These are phyloP conservation scores for Umbelopsis sp. DNA, from an alignment of 192 early-diverging fungal genomes.

Conservation along the genomic window DNA sequence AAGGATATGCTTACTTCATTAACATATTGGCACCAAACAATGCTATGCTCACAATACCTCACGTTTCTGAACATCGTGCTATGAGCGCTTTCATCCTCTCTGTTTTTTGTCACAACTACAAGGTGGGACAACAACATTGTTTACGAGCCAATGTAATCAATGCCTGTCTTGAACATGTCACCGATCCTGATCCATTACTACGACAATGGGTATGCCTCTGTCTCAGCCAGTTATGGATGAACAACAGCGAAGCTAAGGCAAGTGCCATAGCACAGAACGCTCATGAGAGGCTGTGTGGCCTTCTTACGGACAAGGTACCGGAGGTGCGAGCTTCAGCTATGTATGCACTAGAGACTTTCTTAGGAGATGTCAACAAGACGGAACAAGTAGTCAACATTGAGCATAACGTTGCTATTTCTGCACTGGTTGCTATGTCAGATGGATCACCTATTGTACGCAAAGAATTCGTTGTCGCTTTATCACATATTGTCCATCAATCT, in stretches of 20 bases:
- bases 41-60: conserved; percentile 61
- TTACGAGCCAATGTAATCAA: conserved; percentile 67
- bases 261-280: conserved; percentile 61
- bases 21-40: conserved; percentile 80
- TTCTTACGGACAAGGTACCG: conserved; percentile 70
- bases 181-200: conserved; percentile 72
- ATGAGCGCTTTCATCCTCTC: conserved; percentile 95
- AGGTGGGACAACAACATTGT: conserved; percentile 84
- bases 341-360: conserved; percentile 79
- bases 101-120: conserved; percentile 87
- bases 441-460: conserved; percentile 88
- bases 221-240: conserved; percentile 83
- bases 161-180: conserved; percentile 65
- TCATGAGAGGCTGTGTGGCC: conserved; percentile 59
- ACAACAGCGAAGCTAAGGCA: conserved; percentile 70
- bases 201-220: conserved; percentile 92
- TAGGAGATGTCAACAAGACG: conserved; percentile 68
- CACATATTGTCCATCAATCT: conserved; percentile 69
- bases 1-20: conserved; percentile 90
- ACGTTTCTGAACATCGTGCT: conserved; percentile 87
- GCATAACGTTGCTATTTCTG: conserved; percentile 70
- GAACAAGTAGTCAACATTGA: conserved; percentile 73
- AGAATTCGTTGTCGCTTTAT: conserved; percentile 81
- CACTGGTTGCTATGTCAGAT: conserved; percentile 71
- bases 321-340: conserved; percentile 85